Conservation (phyloP, 2,329 filamentous ascomycete species). For the Colletotrichum sp. region DNA sequence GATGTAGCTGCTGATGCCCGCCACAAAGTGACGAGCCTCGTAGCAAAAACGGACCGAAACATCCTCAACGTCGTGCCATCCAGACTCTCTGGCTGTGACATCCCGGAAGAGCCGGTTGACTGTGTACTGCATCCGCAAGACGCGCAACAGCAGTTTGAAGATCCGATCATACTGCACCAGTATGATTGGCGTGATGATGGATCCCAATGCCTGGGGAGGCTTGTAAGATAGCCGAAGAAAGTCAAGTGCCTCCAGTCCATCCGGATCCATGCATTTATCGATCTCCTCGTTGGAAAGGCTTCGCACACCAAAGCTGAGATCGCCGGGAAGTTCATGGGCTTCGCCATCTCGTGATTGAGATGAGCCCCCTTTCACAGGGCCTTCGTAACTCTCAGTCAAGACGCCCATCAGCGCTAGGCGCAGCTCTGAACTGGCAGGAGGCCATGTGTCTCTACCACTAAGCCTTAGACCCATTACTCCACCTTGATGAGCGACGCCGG, state of each 20-base stretch:
- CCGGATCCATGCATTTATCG: constrained; percentile 80
- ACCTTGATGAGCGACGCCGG: constrained; percentile 71
- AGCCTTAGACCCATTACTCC: constrained; percentile 82
- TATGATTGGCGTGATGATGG: constrained; percentile 73
- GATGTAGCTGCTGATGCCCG: constrained; percentile 75
- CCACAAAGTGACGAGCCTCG: constrained; percentile 82
- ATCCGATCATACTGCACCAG: constrained; percentile 84
- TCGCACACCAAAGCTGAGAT: constrained; percentile 83
- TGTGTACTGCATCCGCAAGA: constrained; percentile 80
- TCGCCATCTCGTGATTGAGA: constrained; percentile 27
- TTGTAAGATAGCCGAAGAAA: constrained; percentile 89
- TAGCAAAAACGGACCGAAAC: constrained; percentile 66
- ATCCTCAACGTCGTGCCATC: constrained; percentile 40
- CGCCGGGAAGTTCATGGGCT: constrained; percentile 62
- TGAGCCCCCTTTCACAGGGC: background rate
- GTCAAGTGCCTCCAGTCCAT: constrained; percentile 87
- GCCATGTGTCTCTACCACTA: constrained; percentile 84
- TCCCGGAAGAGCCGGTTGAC: constrained; percentile 69
- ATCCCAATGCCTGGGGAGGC: constrained; percentile 71
- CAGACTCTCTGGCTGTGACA: constrained; percentile 44
- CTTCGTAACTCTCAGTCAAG: constrained; percentile 73
- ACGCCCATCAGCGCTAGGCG: constrained; percentile 87
- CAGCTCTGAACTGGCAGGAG: constrained; percentile 92
- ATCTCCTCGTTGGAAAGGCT: constrained; percentile 81
- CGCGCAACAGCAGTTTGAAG: constrained; percentile 79